Base-by-base conservation (phyloP, 805 yeast species). In the Myxozyma lipomycoides region DNA sequence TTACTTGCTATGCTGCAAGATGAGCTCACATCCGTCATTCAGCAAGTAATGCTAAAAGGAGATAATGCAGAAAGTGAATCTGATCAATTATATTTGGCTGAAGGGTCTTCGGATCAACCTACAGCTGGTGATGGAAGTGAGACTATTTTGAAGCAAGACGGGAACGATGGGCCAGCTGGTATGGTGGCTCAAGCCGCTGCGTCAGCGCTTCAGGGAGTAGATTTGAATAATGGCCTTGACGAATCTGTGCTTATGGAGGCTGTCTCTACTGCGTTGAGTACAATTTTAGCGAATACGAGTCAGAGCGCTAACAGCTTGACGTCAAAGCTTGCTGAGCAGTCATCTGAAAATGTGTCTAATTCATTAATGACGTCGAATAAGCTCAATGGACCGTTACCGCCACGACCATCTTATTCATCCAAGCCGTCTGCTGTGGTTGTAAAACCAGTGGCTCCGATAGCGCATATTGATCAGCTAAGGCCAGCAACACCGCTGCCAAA, bases 181-280 rank as follows among this genome's bases (percentile, higher is more conserved):
- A 6, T 22, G 15, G 45, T 18, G 19, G 45, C 37, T 3, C 26
- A 21, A n/a, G 45, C 45, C 3, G 37, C 45, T 3, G 45, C 34
- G 19, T 28, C 45, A 19, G 30, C 45, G 36, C 23, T 41, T 19
- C 36, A 32, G 15, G 37, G 34, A 12, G 23, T 41, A 10, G 45
- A 17, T 26, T 25, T 41, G 19, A 36, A 25, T 21, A 25, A 10
- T 25, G 32, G 32, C 19, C 17, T 41, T 23, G 45, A 41, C 23
- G 45, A 41, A 24, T 19, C 40, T 25, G 35, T 28, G 22, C 28
- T 34, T 40, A 35, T 49, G 22, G 46, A 48, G 24, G 46, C 49
- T 36, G 22, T 32, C 17, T 15, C 49, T 19, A 25, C 48, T 42
- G 35, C 52, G 4, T 34, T 43, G 18, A 43, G 24, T 22, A 22